Evolutionary conservation across 805 yeast genomes (phyloP).

Genomic region (Candida parachauliodes): DNA sequence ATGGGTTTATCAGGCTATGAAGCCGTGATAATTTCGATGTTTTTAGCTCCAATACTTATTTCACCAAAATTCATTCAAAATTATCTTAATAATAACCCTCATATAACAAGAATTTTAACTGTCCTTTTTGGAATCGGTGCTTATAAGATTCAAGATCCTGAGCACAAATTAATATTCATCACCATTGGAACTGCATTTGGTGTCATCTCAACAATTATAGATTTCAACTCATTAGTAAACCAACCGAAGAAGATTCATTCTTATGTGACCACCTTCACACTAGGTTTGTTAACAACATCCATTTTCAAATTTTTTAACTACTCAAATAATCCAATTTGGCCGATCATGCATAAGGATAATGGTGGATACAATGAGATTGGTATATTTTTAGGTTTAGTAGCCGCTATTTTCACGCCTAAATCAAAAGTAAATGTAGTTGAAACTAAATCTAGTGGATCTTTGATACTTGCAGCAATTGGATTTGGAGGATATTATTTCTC

Average conservation of each 20-base stretch:
- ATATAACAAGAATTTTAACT: conserved; percentile 49
- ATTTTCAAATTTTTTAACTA: conserved; percentile 70
- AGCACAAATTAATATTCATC: conserved; percentile 58
- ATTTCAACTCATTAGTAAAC: conserved; percentile 35
- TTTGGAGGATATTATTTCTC: conserved; percentile 75
- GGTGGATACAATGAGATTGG: conserved; percentile 85
- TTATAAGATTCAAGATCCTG: conserved; percentile 65
- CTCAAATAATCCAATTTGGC: conserved; percentile 96
- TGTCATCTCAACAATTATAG: conserved; percentile 54
- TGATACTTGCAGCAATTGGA: conserved; percentile 56
- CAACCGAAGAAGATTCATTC: conserved; percentile 34
- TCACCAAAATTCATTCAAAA: conserved; percentile 36
- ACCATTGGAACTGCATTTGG: conserved; percentile 67
- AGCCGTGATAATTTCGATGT: conserved; percentile 51
- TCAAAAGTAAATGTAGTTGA: conserved; percentile 10
- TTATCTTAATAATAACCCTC: conserved; percentile 44
- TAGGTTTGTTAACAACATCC: conserved; percentile 74
- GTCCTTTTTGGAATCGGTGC: conserved; percentile 74
- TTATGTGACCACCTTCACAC: conserved; percentile 53
- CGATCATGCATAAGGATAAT: conserved; percentile 77
- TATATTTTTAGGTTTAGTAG: conserved; percentile 55
- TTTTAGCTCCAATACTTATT: conserved; percentile 58
- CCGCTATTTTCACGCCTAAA: conserved; percentile 60
- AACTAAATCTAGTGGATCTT: conserved; percentile 45
- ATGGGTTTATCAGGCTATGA: conserved; percentile 98